phyloP scores from a whole-genome alignment of 768 basidiomycete genomes.

The Crucibulum laeve region DNA sequence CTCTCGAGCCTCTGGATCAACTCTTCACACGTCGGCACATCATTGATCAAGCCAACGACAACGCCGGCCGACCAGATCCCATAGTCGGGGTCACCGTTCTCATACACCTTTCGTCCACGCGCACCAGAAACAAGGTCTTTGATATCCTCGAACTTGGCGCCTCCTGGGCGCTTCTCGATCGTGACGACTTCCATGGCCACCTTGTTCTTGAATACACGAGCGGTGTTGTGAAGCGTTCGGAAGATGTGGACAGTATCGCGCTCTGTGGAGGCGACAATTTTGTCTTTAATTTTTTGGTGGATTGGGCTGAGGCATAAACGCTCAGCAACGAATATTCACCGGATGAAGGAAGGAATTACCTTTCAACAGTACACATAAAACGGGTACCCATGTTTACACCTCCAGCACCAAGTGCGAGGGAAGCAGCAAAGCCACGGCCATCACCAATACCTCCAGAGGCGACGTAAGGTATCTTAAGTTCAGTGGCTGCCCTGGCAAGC shows the following conservation, averaged over 20 bases:
- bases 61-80: constrained; percentile 83
- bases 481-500: constrained; percentile 84
- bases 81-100: constrained; percentile 78
- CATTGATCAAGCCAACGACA: constrained; percentile 68
- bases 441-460: constrained; percentile 92
- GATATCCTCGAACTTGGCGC: constrained; percentile 85
- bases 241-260: constrained; percentile 88
- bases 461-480: constrained; percentile 80
- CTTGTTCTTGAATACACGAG: constrained; percentile 84
- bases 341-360: constrained; percentile 30
- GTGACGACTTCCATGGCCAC: constrained; percentile 82
- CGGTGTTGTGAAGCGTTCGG: constrained; percentile 78
- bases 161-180: constrained; percentile 75
- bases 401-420: constrained; percentile 80
- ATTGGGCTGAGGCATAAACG: constrained; percentile 50
- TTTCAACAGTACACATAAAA: constrained; percentile 90
- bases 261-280: constrained; percentile 80
- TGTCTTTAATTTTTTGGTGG: constrained; percentile 87
- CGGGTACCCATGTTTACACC: constrained; percentile 90
- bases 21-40: constrained; percentile 78
- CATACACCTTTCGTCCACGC: constrained; percentile 72
- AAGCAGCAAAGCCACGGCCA: constrained; percentile 77
- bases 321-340: background rate
- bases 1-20: constrained; percentile 65
- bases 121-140: constrained; percentile 71